Evolutionary conservation across 768 basidiomycete genomes (phyloP).

Genomic region (Rhizopogon vesiculosus): DNA sequence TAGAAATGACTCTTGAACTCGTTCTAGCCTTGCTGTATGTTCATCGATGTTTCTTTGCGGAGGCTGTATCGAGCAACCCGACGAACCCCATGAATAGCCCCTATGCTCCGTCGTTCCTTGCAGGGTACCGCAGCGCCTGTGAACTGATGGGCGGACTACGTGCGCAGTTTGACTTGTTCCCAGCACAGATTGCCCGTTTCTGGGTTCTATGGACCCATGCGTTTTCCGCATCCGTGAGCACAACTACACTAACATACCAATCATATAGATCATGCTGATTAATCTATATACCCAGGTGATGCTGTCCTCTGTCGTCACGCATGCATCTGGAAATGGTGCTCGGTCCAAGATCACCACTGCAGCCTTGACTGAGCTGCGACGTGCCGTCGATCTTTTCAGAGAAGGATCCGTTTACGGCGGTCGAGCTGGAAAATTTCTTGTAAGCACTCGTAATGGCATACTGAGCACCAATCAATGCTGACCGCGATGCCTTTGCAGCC

Average conservation of each 20-base stretch:
- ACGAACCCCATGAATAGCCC: conserved; percentile 64
- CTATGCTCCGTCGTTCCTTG: conserved; percentile 63
- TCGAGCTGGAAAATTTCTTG: conserved; percentile 66
- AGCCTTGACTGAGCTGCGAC: conserved; percentile 58
- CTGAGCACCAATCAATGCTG: not conserved
- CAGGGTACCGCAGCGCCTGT: conserved; percentile 64
- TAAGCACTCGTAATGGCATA: conserved; percentile 15
- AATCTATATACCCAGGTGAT: conserved; percentile 47
- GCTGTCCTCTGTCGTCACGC: conserved; percentile 73
- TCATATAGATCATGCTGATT: conserved; percentile 1
- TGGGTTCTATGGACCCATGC: conserved; percentile 75
- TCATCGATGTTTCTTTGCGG: conserved; percentile 74
- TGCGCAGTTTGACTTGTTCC: conserved; percentile 45
- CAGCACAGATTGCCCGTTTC: conserved; percentile 56
- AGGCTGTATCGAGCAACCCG: conserved; percentile 62
- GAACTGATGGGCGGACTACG: conserved; percentile 48
- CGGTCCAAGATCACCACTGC: conserved; percentile 66
- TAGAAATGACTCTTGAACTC: not conserved
- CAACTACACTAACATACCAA: not conserved
- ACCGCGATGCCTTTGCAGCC: conserved; percentile 38
- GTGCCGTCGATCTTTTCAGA: conserved; percentile 62
- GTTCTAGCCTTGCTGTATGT: conserved; percentile 61
- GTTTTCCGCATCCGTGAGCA: conserved; percentile 57
- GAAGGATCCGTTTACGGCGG: conserved; percentile 59
- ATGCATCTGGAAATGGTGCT: conserved; percentile 39